Evolutionary conservation across 108 stramenopile species (phyloP), one percentile per base, ranked within the genome.

Genomic region (Stephanodiscus minutulus): DNA sequence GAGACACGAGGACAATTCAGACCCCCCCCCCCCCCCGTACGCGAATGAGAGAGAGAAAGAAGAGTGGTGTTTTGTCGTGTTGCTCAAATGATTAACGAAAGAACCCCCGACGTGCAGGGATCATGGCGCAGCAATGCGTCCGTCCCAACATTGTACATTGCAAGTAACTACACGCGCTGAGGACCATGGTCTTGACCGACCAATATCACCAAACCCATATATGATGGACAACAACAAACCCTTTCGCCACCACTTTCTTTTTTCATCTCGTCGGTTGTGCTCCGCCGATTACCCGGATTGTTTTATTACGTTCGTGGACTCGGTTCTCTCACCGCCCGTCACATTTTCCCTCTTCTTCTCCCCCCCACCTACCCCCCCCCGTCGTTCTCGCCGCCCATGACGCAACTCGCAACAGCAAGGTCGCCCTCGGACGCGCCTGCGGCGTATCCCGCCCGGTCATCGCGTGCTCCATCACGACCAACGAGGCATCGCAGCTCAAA

Each of bases 391-490:
- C n/a, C n/a, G n/a, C n/a, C n/a, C n/a, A n/a, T n/a, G n/a, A n/a
- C n/a, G n/a, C n/a, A n/a, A n/a, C n/a, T 6, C 17, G 13, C 31
- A 74, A 41, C 88, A 93, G 96, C 81, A 99, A 99, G 79, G 84
- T 98, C 70, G 99, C 99, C 4, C 82, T 99, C 17, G 99, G 99
- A 73, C 86, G 98, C 11, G 99, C 99, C 41, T 99, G 98, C 76
- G 98, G 98, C 52, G 99, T 99, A 12, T 97, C 97, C 47, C 91
- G 98, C 49, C 97, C 99, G 7, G 99, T 99, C 31, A 98, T 99
- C 68, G 77, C 97, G 52, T 91, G 92, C 71, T 91, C 91, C 66
- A 97, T 99, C 64, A 96, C 97, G 10, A 97, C 96, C 60, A 98
- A 98, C 74, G 98, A 99, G 56, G 96, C 96, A 10, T 98, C 97